phyloP scores from a whole-genome alignment of 225 moss, liverwort and hornwort genomes.

The Sphagnum contortum region DNA sequence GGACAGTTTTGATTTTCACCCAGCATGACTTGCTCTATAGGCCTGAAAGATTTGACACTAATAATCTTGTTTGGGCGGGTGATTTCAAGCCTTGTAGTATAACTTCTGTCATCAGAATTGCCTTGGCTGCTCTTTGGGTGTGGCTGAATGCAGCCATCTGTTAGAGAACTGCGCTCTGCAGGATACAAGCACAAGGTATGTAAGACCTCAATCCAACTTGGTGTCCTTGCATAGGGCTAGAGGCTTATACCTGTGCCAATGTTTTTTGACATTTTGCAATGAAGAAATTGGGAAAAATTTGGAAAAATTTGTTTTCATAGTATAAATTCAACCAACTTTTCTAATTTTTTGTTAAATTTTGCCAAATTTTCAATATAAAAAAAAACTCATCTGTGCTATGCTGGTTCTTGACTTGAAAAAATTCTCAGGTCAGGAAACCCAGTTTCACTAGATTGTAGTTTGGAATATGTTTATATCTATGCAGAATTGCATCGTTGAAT shows the following conservation, averaged over 20 bases:
- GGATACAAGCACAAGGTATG: conserved; percentile 95
- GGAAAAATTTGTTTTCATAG: background rate
- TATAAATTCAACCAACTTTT: too few species aligned
- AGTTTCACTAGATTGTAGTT: background rate
- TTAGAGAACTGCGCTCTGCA: conserved; percentile 93
- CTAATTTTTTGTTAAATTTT: too few species aligned
- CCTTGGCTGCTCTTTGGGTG: too few species aligned
- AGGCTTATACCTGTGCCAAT: background rate
- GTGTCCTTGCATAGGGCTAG: background rate
- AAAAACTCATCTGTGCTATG: background rate
- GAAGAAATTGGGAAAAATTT: background rate
- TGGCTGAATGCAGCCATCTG: conserved; percentile 71
- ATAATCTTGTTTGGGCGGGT: too few species aligned
- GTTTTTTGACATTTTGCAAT: background rate
- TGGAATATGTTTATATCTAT: background rate
- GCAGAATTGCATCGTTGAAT: background rate
- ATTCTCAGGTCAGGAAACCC: background rate
- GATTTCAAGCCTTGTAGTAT: too few species aligned
- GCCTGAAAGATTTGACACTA: too few species aligned
- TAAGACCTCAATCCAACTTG: background rate
- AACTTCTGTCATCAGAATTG: too few species aligned
- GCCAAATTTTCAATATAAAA: too few species aligned
- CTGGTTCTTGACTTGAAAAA: too few species aligned
- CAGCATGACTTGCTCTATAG: too few species aligned
- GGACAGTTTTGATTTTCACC: too few species aligned